phyloP scores from a whole-genome alignment of 176 grass and related monocot genomes.

The Carex cristatella region DNA sequence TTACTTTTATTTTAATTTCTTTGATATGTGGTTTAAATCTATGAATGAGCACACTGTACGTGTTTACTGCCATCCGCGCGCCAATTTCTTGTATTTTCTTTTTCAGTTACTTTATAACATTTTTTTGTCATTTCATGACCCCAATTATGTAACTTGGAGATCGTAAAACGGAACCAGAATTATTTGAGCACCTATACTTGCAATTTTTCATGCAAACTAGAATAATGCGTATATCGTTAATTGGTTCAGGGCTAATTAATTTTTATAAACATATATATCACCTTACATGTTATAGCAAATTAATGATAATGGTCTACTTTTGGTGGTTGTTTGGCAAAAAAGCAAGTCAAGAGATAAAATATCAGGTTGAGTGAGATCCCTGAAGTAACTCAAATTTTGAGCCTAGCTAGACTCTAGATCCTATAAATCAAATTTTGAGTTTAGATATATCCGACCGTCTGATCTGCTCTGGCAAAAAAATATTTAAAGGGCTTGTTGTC shows the following conservation, averaged over 20 bases:
- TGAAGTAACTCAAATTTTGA: too few relatives aligned
- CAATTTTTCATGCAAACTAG: background rate
- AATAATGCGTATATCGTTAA: background rate
- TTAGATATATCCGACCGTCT: too few relatives aligned
- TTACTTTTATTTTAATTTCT: background rate
- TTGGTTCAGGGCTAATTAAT: background rate
- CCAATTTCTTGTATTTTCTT: background rate
- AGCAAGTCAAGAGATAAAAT: too few relatives aligned
- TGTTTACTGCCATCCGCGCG: background rate
- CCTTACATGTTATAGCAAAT: background rate
- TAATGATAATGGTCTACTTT: too few relatives aligned
- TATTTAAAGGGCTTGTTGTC: too few relatives aligned
- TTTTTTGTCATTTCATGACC: background rate
- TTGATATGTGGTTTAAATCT: background rate
- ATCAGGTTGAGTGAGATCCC: too few relatives aligned
- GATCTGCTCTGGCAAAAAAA: too few relatives aligned
- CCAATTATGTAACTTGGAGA: background rate
- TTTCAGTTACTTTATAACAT: background rate
- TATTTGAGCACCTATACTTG: background rate
- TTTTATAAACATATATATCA: background rate
- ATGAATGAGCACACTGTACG: background rate
- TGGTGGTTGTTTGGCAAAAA: too few relatives aligned
- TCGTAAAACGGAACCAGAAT: background rate
- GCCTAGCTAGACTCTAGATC: too few relatives aligned
- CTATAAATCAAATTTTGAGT: too few relatives aligned